Percentiles rank a stretch among this genome's conserved stretches.
Evolutionary conservation across 306 rosid genomes (phyloP).

Genomic region (Cajanus cajan): DNA sequence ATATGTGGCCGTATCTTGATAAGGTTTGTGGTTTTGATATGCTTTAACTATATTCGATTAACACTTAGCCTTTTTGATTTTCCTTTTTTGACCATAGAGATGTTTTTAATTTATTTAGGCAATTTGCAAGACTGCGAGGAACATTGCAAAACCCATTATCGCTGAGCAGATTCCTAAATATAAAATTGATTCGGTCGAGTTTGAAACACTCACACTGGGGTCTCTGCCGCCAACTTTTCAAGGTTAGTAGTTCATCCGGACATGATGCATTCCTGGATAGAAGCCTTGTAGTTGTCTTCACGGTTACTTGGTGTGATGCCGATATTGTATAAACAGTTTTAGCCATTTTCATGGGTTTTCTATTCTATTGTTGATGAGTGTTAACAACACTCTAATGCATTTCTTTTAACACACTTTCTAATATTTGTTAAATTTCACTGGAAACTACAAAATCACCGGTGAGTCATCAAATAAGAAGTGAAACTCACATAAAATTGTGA

Average conservation of each 20-base stretch:
- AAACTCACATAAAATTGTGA: too few species aligned
- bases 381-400: too few species aligned
- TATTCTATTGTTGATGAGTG: neutral
- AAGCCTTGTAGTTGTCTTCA: neutral
- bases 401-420: too few species aligned
- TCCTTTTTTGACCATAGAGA: neutral
- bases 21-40: constrained; percentile 53
- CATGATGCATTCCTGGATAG: neutral
- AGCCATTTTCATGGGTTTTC: neutral
- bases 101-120: constrained; percentile 44
- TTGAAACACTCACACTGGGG: constrained; percentile 75
- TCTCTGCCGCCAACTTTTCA: constrained; percentile 93
- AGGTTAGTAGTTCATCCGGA: constrained; percentile 49
- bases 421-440: too few species aligned
- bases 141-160: constrained; percentile 77
- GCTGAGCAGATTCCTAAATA: constrained; percentile 84
- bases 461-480: too few species aligned
- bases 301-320: neutral
- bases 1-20: constrained; percentile 91
- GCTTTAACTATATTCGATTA: neutral
- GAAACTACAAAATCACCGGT: too few species aligned
- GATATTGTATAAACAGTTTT: neutral
- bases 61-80: neutral
- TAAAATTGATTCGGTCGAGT: constrained; percentile 81
- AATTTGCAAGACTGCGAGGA: constrained; percentile 74